A percentile compares a stretch with the other conserved stretches of the same genome.
Evolutionary conservation across 2,329 filamentous ascomycete genomes (phyloP).

Genomic region (Talaromyces sp.): DNA sequence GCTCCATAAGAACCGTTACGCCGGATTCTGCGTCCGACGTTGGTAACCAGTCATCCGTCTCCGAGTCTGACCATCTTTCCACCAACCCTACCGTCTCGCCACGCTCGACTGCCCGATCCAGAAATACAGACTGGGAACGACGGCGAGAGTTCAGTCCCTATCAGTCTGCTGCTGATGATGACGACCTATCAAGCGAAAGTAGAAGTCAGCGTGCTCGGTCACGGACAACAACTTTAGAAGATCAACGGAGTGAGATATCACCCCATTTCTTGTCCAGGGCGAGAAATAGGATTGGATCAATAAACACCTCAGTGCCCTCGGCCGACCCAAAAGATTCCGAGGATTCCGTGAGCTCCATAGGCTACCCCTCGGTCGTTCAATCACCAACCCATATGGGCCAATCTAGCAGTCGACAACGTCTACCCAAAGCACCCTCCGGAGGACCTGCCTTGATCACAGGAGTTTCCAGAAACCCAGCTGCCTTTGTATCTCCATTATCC

Average conservation of each 20-base stretch:
- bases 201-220: conserved; percentile 40
- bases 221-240: conserved; percentile 44
- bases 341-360: conserved; percentile 45
- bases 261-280: conserved; percentile 34
- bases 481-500: conserved; percentile 39
- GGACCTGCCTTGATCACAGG: conserved; percentile 27
- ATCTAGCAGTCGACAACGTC: conserved; percentile 34
- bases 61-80: conserved; percentile 37
- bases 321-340: conserved; percentile 39
- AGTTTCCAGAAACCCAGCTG: conserved; percentile 28
- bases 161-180: conserved; percentile 35
- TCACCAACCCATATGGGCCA: conserved; percentile 40
- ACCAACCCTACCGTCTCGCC: conserved; percentile 37
- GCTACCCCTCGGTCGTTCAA: conserved; percentile 49
- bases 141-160: conserved; percentile 34
- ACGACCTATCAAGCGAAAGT: conserved; percentile 33
- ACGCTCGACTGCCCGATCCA: conserved; percentile 35
- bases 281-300: conserved; percentile 41
- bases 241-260: conserved; percentile 41
- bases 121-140: conserved; percentile 35
- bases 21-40: conserved; percentile 43
- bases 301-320: conserved; percentile 35
- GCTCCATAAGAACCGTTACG: conserved; percentile 48
- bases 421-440: conserved; percentile 34
- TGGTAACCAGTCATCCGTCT: conserved; percentile 39